These are phyloP conservation scores for Botrytis sinoallii DNA, from an alignment of 2,329 filamentous ascomycete species.

Conservation along the genomic window DNA sequence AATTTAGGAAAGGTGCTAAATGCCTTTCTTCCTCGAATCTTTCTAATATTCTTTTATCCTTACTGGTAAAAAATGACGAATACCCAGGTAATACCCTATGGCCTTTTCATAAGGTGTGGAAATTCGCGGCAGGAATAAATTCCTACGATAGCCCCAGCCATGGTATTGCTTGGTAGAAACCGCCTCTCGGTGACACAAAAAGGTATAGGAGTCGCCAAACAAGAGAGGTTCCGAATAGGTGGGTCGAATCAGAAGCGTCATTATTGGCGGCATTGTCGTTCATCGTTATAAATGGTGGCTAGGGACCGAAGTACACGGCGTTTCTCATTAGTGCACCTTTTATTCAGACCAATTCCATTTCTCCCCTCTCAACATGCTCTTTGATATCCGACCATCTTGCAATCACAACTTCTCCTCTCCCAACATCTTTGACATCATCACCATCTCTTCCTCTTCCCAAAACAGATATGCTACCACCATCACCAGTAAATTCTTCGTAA, in stretches of 20 bases:
- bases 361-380: slow-evolving; percentile 26
- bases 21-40: neutral
- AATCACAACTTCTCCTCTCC: slow-evolving; percentile 34
- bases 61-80: neutral
- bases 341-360: slow-evolving; percentile 29
- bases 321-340: neutral
- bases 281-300: too few relatives aligned
- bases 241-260: neutral
- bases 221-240: neutral
- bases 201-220: neutral
- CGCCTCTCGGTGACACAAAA: neutral
- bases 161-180: neutral
- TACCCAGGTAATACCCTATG: neutral
- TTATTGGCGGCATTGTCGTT: neutral
- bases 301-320: too few relatives aligned
- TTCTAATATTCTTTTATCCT: neutral
- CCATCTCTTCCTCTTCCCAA: slow-evolving; percentile 64
- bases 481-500: slow-evolving; percentile 57
- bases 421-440: slow-evolving; percentile 57
- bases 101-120: too few relatives aligned
- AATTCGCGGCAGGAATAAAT: too few relatives aligned
- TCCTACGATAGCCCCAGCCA: neutral
- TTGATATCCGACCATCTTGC: slow-evolving; percentile 41
- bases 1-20: neutral
- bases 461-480: slow-evolving; percentile 81